Evolutionary conservation across 1,284 basidiomycete genomes (phyloP).

Genomic region (Heterobasidion occidentale): DNA sequence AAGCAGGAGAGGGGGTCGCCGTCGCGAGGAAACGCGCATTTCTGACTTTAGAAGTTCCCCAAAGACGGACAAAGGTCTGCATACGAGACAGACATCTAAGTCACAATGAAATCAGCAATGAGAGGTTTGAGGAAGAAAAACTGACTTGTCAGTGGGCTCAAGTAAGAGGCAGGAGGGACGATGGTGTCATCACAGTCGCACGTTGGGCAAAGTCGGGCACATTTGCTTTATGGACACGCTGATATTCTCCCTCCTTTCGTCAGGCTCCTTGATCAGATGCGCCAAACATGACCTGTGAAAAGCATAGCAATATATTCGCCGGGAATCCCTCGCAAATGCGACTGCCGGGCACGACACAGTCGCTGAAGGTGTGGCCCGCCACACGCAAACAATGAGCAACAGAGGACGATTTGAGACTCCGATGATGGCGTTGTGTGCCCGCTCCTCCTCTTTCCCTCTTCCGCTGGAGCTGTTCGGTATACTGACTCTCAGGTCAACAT

Average conservation of each 20-base stretch:
- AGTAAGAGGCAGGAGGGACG: not conserved
- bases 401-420: not conserved
- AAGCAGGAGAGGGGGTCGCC: not conserved
- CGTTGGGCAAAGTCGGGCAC: too few species aligned
- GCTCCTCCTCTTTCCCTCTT: not conserved
- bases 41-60: not conserved
- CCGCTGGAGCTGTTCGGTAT: not conserved
- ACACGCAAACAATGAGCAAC: not conserved
- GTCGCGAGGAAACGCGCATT: not conserved
- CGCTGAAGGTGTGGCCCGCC: not conserved
- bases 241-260: not conserved
- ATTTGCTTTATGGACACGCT: too few species aligned
- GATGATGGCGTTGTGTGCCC: not conserved
- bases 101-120: not conserved
- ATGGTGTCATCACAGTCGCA: not conserved
- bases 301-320: too few species aligned
- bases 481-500: constrained; percentile 14
- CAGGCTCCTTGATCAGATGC: not conserved
- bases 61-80: not conserved
- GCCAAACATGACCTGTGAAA: too few species aligned
- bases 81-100: constrained; percentile 1
- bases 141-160: not conserved
- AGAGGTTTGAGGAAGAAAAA: not conserved
- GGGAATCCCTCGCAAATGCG: too few species aligned
- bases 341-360: too few species aligned